Base-by-base conservation (phyloP, 2,329 filamentous ascomycete genomes). In the Fusarium globosum region DNA sequence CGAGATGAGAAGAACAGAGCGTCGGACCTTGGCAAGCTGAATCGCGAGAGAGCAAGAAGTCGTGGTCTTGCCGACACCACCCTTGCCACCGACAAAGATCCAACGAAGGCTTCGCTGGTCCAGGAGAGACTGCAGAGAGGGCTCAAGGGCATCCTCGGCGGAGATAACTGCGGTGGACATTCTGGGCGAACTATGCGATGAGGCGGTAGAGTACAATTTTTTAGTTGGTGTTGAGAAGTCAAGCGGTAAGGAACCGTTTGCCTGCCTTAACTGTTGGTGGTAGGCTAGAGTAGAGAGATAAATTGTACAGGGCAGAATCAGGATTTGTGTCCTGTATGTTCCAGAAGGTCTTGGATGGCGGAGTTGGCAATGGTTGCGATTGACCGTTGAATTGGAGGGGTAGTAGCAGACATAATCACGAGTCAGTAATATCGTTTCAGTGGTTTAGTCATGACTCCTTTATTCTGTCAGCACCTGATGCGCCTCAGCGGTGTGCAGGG, bases 51-150 rank as follows among this genome's bases (percentile, higher is more conserved):
- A 98, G 86, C 96, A 99, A 13, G 96, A 98, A 21, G 96, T 99
- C n/a, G 96, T 99, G 35, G 96, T 99, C 88, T 99, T 99, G 83
- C 96, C 96, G 51, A 99, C 96, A 82, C 96, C 96, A 80, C 96
- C 96, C 86, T 99, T 99, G 76, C 96, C 96, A 79, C 96, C 96
- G 69, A 99, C 96, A 80, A 99, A 99, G 85, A 99, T 97, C 96
- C 96, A 99, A 82, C 96, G 94, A 63, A 99, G 91, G 39, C 94
- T 92, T 84, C 95, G 94, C 84, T 99, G 96, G 86, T 97, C 94
- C 79, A 99, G 91, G 81, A 99, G 95, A 74, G 94, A 93, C 86
- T 98, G 94, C 80, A 99, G 93, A 59, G 94, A 94, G 53, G 96
- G 95, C 86, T 97, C 95, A 86, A 98, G 91, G 78, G 90, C 87